phyloP scores from a whole-genome alignment of 73 alveolate species.

The Tetrahymena elliotti region DNA sequence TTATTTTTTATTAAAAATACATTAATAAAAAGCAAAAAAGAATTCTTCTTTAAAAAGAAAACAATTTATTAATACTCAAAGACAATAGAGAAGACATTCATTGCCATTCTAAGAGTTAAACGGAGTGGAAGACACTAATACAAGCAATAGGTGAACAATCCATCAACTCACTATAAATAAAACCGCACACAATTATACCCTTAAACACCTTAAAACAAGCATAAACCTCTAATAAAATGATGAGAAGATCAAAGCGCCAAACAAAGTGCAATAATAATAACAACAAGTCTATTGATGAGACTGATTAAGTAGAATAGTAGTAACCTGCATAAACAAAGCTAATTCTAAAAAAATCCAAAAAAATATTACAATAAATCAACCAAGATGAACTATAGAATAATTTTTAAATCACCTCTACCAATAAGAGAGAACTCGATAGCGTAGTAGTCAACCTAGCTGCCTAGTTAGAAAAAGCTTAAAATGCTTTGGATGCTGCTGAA shows the following conservation, averaged over 20 bases:
- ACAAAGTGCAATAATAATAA: not conserved
- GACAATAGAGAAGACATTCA: not conserved
- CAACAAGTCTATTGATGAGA: not conserved
- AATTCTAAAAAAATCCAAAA: not conserved
- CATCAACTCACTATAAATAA: not conserved
- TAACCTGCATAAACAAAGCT: not conserved
- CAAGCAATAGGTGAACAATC: not conserved
- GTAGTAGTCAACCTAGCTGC: not conserved
- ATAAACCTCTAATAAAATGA: not conserved
- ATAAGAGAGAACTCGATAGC: not conserved
- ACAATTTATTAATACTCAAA: not conserved
- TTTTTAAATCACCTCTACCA: not conserved
- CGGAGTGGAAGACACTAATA: not conserved
- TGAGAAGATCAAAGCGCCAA: not conserved
- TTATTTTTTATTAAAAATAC: not conserved
- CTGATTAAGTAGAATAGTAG: not conserved
- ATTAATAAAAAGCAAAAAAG: not conserved
- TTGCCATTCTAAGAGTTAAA: not conserved
- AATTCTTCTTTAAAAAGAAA: not conserved
- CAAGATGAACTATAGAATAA: not conserved
- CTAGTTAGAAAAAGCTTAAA: not conserved
- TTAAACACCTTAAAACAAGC: not conserved
- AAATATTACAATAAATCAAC: not conserved
- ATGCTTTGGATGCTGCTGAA: not conserved
- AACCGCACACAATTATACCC: not conserved